Evolutionary conservation across 2,329 filamentous ascomycete species (phyloP).

Genomic region (Hansfordia pulvinata): DNA sequence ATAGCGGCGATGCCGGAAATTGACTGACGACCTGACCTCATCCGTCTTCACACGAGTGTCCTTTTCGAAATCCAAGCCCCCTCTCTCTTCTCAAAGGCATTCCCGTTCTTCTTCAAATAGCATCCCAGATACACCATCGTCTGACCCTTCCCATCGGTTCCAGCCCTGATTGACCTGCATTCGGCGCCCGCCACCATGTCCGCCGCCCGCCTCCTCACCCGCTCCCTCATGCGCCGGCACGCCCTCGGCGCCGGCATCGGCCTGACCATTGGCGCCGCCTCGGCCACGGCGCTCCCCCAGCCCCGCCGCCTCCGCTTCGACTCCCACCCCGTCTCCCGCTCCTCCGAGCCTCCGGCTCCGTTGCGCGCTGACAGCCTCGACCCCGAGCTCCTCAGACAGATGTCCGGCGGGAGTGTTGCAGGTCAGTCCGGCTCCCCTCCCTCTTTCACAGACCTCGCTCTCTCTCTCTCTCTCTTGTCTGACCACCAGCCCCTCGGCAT

Average conservation of each 20-base stretch:
- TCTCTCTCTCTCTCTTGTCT: no score
- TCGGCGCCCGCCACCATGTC: constrained; percentile 2
- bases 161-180: no score
- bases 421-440: constrained; percentile 19
- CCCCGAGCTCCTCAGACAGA: constrained; percentile 27
- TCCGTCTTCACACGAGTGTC: no score
- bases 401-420: constrained; percentile 39
- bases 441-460: constrained; percentile 1
- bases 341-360: constrained; percentile 1
- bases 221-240: constrained; percentile 12
- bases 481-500: no score
- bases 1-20: no score
- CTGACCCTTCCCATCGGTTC: no score
- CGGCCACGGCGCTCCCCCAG: constrained; percentile 12
- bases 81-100: neutral
- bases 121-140: neutral
- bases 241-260: constrained; percentile 18
- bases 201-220: constrained; percentile 7
- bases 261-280: constrained; percentile 17
- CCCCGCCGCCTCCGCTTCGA: constrained; percentile 6
- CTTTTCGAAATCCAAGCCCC: neutral
- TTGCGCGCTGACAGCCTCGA: constrained; percentile 11
- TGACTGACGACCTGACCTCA: no score
- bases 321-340: no score
- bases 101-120: neutral